These are phyloP conservation scores for Raffaelea albimanens DNA, from an alignment of 2,329 filamentous ascomycete species.

Conservation along the genomic window DNA sequence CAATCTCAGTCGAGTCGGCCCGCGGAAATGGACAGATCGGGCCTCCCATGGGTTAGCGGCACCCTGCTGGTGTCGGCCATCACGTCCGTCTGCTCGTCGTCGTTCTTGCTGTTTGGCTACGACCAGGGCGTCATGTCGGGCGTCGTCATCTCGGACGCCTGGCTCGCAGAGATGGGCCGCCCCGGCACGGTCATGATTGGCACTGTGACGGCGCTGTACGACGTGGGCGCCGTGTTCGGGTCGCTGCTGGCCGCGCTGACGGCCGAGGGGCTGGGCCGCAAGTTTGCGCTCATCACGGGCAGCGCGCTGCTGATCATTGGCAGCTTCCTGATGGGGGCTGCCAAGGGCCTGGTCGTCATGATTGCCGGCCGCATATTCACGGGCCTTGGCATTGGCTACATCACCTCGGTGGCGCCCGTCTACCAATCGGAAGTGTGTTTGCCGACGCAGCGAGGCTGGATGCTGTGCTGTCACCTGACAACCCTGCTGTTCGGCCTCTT, in stretches of 20 bases:
- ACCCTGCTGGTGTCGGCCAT: too few species aligned
- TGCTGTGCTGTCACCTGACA: constrained; percentile 11
- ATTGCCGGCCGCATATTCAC: constrained; percentile 18
- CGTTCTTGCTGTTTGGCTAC: constrained; percentile 16
- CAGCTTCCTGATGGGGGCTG: constrained; percentile 16
- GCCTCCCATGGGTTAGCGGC: too few species aligned
- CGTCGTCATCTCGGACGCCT: constrained; percentile 18
- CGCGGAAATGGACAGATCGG: too few species aligned
- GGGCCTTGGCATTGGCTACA: constrained; percentile 18
- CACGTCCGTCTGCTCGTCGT: too few species aligned
- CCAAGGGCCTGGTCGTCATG: constrained; percentile 5
- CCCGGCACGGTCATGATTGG: constrained; percentile 15
- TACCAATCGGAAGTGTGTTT: background rate
- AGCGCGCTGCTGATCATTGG: constrained; percentile 15
- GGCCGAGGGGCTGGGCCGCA: constrained; percentile 19
- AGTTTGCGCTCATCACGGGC: constrained; percentile 18
- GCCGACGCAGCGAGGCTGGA: background rate
- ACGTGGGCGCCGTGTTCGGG: constrained; percentile 19
- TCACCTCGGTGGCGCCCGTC: background rate
- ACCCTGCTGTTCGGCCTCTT: constrained; percentile 16
- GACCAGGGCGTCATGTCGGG: constrained; percentile 19
- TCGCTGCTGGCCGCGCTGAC: constrained; percentile 16
- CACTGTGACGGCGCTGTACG: constrained; percentile 20
- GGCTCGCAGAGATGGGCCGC: constrained; percentile 17
- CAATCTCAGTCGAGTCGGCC: too few species aligned